A percentile compares a stretch with the other conserved stretches of the same genome.
phyloP scores from a whole-genome alignment of 2,329 filamentous ascomycete species.

The Ascochyta lentis region DNA sequence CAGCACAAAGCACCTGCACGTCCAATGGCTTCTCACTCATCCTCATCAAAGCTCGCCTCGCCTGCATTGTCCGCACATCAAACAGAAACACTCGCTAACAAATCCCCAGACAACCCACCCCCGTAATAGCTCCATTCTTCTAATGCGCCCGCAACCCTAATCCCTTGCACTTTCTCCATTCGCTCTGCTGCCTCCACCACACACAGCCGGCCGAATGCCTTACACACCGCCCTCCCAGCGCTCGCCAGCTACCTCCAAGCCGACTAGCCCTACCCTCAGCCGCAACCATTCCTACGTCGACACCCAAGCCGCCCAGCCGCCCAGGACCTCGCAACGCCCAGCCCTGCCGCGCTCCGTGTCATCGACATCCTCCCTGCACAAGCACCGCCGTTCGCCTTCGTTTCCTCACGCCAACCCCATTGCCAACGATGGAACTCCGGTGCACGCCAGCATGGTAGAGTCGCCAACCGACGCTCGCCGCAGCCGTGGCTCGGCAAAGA shows the following conservation, averaged over 20 bases:
- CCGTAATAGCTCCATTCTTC: slow-evolving; percentile 40
- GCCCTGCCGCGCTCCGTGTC: slow-evolving; percentile 63
- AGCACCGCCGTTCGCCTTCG: slow-evolving; percentile 66
- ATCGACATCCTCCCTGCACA: slow-evolving; percentile 67
- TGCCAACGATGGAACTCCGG: slow-evolving; percentile 36
- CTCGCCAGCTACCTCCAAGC: slow-evolving; percentile 64
- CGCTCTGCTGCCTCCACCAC: slow-evolving; percentile 39
- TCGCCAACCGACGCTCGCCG: slow-evolving; percentile 28
- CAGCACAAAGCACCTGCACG: background rate
- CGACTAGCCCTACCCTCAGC: slow-evolving; percentile 58
- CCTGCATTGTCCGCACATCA: background rate
- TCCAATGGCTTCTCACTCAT: background rate
- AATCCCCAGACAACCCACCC: slow-evolving; percentile 25
- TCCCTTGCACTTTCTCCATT: slow-evolving; percentile 36
- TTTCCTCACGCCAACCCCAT: slow-evolving; percentile 42
- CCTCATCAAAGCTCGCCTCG: slow-evolving; percentile 15
- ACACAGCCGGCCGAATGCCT: slow-evolving; percentile 70
- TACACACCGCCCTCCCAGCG: slow-evolving; percentile 80
- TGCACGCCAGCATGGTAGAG: slow-evolving; percentile 28
- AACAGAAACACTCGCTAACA: slow-evolving; percentile 19
- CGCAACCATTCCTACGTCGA: slow-evolving; percentile 59
- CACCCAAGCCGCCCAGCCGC: slow-evolving; percentile 46
- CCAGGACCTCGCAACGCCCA: slow-evolving; percentile 48
- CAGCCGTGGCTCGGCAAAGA: slow-evolving; percentile 41
- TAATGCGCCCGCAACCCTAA: slow-evolving; percentile 54